Conservation (phyloP, 139 green algal genomes). For the Yamagishiella unicocca region DNA sequence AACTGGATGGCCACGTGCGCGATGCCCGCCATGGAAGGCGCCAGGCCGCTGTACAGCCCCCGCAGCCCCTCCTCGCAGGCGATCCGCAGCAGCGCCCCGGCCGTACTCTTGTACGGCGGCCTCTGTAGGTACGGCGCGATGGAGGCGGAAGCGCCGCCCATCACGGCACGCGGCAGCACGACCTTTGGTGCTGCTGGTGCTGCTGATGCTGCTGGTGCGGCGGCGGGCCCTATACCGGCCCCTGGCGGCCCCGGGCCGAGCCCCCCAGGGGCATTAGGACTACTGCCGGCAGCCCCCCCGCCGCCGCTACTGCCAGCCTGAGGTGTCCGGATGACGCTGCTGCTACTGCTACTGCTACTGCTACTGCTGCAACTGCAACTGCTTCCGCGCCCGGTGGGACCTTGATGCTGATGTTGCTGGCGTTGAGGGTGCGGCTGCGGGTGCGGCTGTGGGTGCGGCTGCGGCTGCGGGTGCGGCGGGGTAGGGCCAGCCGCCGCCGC, state of each 20-base stretch:
- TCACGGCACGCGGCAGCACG: neutral
- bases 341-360: too few species aligned
- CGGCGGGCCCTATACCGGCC: neutral
- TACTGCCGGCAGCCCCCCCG: too few species aligned
- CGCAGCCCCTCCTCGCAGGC: conserved; percentile 88
- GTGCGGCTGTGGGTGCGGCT: too few species aligned
- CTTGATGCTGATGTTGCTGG: too few species aligned
- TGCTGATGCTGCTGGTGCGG: neutral
- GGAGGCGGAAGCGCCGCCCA: neutral
- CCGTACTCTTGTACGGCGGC: conserved; percentile 77
- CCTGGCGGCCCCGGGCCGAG: neutral
- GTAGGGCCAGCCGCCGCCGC: neutral
- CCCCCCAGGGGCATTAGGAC: too few species aligned
- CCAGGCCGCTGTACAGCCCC: conserved; percentile 94
- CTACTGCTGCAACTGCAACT: too few species aligned
- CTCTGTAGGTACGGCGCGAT: conserved; percentile 26
- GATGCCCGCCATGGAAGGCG: conserved; percentile 91
- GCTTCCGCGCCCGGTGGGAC: too few species aligned
- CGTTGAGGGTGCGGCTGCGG: too few species aligned
- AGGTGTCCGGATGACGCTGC: too few species aligned
- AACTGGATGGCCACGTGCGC: conserved; percentile 97
- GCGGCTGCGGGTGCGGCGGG: too few species aligned
- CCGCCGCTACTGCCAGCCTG: too few species aligned
- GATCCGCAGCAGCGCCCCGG: conserved; percentile 86
- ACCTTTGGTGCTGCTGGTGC: neutral